Evolutionary conservation across 2,329 filamentous ascomycete genomes (phyloP), one percentile per base, ranked within the genome.

Genomic region (Alternaria rosae): DNA sequence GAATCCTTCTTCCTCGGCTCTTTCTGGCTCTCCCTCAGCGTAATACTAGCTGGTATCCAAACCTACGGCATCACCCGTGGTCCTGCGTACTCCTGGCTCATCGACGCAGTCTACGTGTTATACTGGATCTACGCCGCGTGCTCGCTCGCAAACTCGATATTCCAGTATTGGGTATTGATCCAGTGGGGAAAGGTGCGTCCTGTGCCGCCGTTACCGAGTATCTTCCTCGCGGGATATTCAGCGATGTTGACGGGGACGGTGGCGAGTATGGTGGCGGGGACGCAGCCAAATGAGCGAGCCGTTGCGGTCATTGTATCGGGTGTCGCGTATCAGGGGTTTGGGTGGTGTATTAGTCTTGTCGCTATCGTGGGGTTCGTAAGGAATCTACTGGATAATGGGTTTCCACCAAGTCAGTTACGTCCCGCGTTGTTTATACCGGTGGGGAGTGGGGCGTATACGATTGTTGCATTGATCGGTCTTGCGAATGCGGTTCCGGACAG

Each of bases 401-500:
- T 92, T 4, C 89, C 89, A 0, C 75, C 80, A 62, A 80, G 84
- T 4, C 86, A 89, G 67, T 85, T 89, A 53, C 82, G 90, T 20
- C 88, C 90, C 0, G 89, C 85, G 0, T 85, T 92, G 71, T 92
- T 91, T 80, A 92, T 92, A 80, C 89, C 89, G 54, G 89, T 92
- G 8, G 90, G 90, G 0, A 87, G 89, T 1, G 88, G 89, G 0
- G 84, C 88, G 0, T 92, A 91, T 78, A 92, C 90, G 0, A 86
- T 87, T n/a, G 80, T 92, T 4, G 89, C 90, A 0, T 81, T 92
- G 21, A 86, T 92, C 20, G 89, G 89, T 23, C 88, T 92, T 83
- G 85, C 89, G 0, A 80, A 84, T 23, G 83, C 83, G 1, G 73
- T 89, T 0, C 80, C 69, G 3, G 78, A 83, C 17, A 79, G 83